Conservation (phyloP, 2,329 filamentous ascomycete genomes). For the Knufia fluminis region DNA sequence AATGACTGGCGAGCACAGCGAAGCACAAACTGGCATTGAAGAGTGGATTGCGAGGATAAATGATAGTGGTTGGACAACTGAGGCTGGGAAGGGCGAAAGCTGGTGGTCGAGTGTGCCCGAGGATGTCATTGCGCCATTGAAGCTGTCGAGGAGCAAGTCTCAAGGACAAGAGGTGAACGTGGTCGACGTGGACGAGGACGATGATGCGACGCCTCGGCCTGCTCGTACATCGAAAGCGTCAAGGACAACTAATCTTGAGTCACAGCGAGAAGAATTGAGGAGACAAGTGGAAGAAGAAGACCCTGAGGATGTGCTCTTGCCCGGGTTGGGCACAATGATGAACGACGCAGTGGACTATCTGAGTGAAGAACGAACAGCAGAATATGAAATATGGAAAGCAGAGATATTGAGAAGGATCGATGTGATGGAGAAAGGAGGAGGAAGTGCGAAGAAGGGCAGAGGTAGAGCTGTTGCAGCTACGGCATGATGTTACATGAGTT, state of each 20-base stretch:
- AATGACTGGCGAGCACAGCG: slow-evolving; percentile 30
- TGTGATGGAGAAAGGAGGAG: slow-evolving; percentile 24
- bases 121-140: slow-evolving; percentile 29
- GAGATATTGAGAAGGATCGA: slow-evolving; percentile 32
- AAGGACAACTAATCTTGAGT: background rate
- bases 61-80: slow-evolving; percentile 24
- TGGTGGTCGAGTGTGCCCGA: slow-evolving; percentile 55
- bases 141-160: slow-evolving; percentile 19
- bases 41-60: slow-evolving; percentile 51
- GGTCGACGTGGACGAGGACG: background rate
- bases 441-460: slow-evolving; percentile 17
- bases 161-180: slow-evolving; percentile 5
- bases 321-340: slow-evolving; percentile 44
- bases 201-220: background rate
- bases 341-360: slow-evolving; percentile 40
- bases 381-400: slow-evolving; percentile 37
- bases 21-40: slow-evolving; percentile 36
- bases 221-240: background rate
- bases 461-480: background rate
- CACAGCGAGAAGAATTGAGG: slow-evolving; percentile 2
- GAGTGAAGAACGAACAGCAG: slow-evolving; percentile 34
- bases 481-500: slow-evolving; percentile 1
- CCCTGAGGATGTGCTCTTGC: slow-evolving; percentile 31
- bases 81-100: slow-evolving; percentile 49
- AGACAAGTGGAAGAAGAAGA: slow-evolving; percentile 20